Evolutionary conservation across 108 stramenopile genomes (phyloP), one percentile per base, ranked within the genome.

Genomic region (Parietichytrium sp.): DNA sequence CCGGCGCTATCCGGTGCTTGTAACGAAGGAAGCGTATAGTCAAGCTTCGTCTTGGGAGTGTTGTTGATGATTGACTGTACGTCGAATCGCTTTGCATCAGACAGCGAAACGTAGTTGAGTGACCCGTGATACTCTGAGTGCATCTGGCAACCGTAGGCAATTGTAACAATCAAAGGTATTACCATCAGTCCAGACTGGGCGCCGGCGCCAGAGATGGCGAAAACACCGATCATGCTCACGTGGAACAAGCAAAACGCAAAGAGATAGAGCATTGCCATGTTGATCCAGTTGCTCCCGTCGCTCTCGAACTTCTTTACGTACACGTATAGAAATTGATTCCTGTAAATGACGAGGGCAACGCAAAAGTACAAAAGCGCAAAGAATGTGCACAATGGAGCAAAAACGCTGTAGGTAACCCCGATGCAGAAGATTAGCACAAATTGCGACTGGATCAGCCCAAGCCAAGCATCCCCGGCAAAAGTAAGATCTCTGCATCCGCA

Each of bases 291-390:
- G 1, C 81, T 72, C 8, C 88, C 88, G 4, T 86, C 86, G 13
- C 86, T 82, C 84, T 88, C 88, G 48, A 82, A 85, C 27, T 85
- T 38, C 33, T 86, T 86, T 48, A 85, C 87, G 83, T 86, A 89
- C 26, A 89, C 84, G 83, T 82, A 88, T 16, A 88, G 81, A 61
- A 89, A 53, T 80, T 88, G 87, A 50, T 88, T 86, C 83, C 86
- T 86, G 86, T 88, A 89, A 26, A 86, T 47, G 42, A 89, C 3
- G 29, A 52, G 79, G n/a, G 87, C 84, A 7, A 51, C 53, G 26
- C 54, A n/a, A 47, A 88, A 86, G 55, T 86, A 89, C 33, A 72
- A 47, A 13, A 87, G 51, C 26, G 51, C 51, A 2, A 84, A 48
- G 31, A 84, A 84, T 20, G 83, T 48, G 29, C 45, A 51, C 52